Percentiles rank a stretch among this genome's conserved stretches.
Evolutionary conservation across 257 asterid genomes (phyloP).

Genomic region (Solanum tacnaense): DNA sequence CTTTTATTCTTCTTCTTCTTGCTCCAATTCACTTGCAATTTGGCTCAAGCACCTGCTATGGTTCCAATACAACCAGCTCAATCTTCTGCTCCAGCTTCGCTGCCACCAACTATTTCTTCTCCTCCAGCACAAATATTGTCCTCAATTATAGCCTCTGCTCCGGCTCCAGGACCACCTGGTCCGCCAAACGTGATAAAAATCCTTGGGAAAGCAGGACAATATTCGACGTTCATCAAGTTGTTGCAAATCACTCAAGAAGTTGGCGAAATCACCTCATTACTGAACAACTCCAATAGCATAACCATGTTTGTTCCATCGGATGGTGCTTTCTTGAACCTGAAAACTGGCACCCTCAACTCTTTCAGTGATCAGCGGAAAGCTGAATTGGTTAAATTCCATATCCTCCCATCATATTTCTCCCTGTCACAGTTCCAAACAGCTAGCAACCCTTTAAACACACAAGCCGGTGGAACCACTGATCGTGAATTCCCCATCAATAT

Average conservation of each 20-base stretch:
- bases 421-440: slow-evolving; percentile 33
- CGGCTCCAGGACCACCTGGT: slow-evolving; percentile 26
- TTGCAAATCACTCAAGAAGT: slow-evolving; percentile 36
- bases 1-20: slow-evolving; percentile 11
- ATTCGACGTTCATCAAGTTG: slow-evolving; percentile 38
- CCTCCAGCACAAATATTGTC: not conserved
- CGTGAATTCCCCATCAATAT: slow-evolving; percentile 30
- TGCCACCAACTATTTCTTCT: not conserved
- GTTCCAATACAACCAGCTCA: not conserved
- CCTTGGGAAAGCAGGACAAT: slow-evolving; percentile 39
- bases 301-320: slow-evolving; percentile 37
- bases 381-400: slow-evolving; percentile 33
- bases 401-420: slow-evolving; percentile 20
- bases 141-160: not conserved
- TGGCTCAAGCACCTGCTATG: slow-evolving; percentile 21
- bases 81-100: not conserved
- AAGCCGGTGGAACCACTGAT: slow-evolving; percentile 33
- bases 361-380: slow-evolving; percentile 23
- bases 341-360: slow-evolving; percentile 30
- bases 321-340: slow-evolving; percentile 32
- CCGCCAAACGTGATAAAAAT: slow-evolving; percentile 33
- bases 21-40: not conserved
- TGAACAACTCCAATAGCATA: slow-evolving; percentile 37
- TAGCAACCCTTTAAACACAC: slow-evolving; percentile 38
- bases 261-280: slow-evolving; percentile 35